phyloP scores from a whole-genome alignment of 2,329 filamentous ascomycete genomes.

The Fusarium decemcellulare region DNA sequence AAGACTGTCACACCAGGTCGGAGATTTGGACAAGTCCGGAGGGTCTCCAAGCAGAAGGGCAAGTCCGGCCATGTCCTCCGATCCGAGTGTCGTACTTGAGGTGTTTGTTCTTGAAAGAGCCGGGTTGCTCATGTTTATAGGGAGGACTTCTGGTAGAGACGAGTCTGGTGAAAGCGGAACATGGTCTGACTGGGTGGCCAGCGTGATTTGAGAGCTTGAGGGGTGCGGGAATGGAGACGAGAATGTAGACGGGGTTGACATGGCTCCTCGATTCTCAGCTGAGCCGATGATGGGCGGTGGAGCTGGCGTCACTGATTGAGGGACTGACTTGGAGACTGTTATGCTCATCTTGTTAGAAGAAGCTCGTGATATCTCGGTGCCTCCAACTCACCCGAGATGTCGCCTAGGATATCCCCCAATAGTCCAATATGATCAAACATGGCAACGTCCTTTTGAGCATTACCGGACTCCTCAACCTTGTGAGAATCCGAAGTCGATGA shows the following conservation, averaged over 20 bases:
- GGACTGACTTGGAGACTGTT: too few relatives aligned
- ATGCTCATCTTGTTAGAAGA: background rate
- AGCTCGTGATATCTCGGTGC: background rate
- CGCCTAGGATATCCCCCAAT: slow-evolving; percentile 35
- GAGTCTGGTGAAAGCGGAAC: slow-evolving; percentile 5
- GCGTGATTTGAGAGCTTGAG: slow-evolving; percentile 6
- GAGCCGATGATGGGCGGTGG: background rate
- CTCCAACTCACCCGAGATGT: slow-evolving; percentile 8
- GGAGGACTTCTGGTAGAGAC: slow-evolving; percentile 25
- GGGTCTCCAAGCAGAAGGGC: slow-evolving; percentile 24
- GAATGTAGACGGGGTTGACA: background rate
- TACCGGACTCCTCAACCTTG: background rate
- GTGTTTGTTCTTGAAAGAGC: background rate
- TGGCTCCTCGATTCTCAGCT: background rate
- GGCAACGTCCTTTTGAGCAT: background rate
- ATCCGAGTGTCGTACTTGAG: background rate
- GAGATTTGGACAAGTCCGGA: background rate
- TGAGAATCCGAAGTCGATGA: slow-evolving; percentile 15
- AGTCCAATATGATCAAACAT: slow-evolving; percentile 36
- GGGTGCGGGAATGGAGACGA: background rate
- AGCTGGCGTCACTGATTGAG: background rate
- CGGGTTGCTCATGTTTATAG: slow-evolving; percentile 13
- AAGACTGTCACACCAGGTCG: background rate
- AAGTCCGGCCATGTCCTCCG: slow-evolving; percentile 15
- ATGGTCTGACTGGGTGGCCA: background rate